Base-by-base conservation (phyloP, 169 alveolate species). In the Pseudocohnilembus persalinus region DNA sequence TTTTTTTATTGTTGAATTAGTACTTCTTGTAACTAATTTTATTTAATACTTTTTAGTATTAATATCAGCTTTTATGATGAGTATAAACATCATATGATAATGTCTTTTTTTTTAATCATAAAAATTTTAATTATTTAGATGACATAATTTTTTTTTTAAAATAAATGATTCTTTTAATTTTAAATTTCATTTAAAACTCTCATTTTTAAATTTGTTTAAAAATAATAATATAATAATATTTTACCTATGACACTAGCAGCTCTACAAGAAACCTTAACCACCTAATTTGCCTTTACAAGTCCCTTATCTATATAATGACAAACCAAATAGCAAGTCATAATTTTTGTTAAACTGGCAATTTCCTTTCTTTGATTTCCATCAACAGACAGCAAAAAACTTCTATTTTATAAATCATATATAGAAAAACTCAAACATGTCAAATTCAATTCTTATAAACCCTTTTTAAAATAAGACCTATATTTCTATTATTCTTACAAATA, bases 321-420 rank as follows among this genome's bases (percentile, higher is more conserved):
- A 29, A 83, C 90, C 4, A 91, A 78, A 75, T 88, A 83, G 30
- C 89, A 78, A 30, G 97, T 94, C 97, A 94, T 94, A 11, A 94
- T 88, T 87, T 94, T 94, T 32, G 97, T 92, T 16, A 92, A 65
- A 75, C 95, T 90, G 29, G 97, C 97, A 11, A 92, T 86, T 76
- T 94, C 95, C 77, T 94, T 4, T 20, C 20, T 4, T 49, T 11
- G 26, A 11, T 49, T 20, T 49, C 68, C 68, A 4, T 49, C 20
- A 20, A 11, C 26, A 11, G 68, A 49, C 26, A 49, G 20, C 68
- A 49, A 49, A 20, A 49, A 11, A 4, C 68, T 49, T 49, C 68
- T 4, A 49, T 49, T 49, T 4, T 49, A 11, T 49, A 4, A 4
- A 49, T 49, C 68, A 20, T 49, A 49, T 20, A 49, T 20, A 20